Percentiles rank a stretch among this genome's conserved stretches.
These are phyloP conservation scores for Plasmopara halstedii DNA, from an alignment of 352 stramenopile species.

Conservation along the genomic window DNA sequence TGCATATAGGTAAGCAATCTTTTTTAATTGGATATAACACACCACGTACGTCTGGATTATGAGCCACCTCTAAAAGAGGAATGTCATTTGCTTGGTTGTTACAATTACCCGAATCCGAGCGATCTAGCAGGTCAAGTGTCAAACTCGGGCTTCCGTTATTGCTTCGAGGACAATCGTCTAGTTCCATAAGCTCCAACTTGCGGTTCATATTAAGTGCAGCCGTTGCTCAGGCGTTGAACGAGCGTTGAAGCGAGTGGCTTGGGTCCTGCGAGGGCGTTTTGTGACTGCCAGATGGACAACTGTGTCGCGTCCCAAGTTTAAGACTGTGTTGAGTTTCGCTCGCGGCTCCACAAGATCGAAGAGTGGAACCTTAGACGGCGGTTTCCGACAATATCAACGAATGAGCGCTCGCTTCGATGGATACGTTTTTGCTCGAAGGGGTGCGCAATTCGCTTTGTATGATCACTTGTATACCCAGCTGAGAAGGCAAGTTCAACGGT, in stretches of 20 bases:
- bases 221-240: conserved; percentile 9
- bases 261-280: conserved; percentile 24
- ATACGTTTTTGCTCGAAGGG: conserved; percentile 16
- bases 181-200: conserved; percentile 63
- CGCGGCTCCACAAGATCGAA: conserved; percentile 28
- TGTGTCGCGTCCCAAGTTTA: conserved; percentile 18
- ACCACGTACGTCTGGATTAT: conserved; percentile 25
- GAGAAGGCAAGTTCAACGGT: conserved; percentile 21
- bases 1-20: no score
- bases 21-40: no score
- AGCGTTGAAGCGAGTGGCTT: conserved; percentile 4
- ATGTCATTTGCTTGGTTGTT: conserved; percentile 38
- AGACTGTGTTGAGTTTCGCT: conserved; percentile 2
- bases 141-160: neutral
- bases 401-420: conserved; percentile 12
- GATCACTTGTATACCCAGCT: conserved; percentile 13
- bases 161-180: conserved; percentile 14
- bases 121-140: conserved; percentile 2
- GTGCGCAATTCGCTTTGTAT: conserved; percentile 6
- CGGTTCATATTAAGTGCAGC: conserved; percentile 42
- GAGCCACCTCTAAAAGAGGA: conserved; percentile 19
- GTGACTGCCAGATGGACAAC: conserved; percentile 20
- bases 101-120: conserved; percentile 1
- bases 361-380: conserved; percentile 27
- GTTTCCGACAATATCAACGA: conserved; percentile 17